phyloP scores from a whole-genome alignment of 2,329 filamentous ascomycete species.

The Penicillium nordicum region DNA sequence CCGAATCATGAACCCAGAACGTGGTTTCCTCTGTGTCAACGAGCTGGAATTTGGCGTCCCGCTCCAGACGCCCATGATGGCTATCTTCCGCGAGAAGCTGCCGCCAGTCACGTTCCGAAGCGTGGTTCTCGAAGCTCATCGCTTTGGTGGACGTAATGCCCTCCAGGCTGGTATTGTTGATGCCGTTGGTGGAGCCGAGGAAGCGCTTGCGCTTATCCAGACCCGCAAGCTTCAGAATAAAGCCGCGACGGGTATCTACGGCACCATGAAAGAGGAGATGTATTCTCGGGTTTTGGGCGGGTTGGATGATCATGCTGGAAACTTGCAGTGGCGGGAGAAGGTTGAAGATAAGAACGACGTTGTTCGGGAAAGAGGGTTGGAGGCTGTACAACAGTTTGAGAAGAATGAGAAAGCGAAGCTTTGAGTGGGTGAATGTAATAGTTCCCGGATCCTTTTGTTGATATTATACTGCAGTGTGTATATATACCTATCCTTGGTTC shows the following conservation, averaged over 20 bases:
- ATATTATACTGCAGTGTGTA: neutral
- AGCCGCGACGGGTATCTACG: conserved; percentile 64
- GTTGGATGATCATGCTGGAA: conserved; percentile 53
- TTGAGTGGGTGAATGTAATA: conserved; percentile 11
- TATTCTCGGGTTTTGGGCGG: conserved; percentile 62
- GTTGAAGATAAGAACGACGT: conserved; percentile 50
- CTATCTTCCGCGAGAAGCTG: conserved; percentile 70
- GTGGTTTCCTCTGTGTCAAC: conserved; percentile 76
- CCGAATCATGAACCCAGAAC: conserved; percentile 66
- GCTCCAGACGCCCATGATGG: conserved; percentile 70
- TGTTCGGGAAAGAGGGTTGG: conserved; percentile 41
- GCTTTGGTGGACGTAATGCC: conserved; percentile 63
- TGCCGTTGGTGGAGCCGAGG: conserved; percentile 61
- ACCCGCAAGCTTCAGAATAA: conserved; percentile 60
- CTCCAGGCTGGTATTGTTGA: conserved; percentile 67
- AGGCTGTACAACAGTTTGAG: conserved; percentile 53
- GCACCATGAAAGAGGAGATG: conserved; percentile 71
- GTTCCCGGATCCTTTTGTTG: neutral
- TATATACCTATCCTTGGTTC: neutral
- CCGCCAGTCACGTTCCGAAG: conserved; percentile 54
- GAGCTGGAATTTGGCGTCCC: conserved; percentile 76
- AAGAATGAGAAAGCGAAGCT: conserved; percentile 36
- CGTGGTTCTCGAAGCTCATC: conserved; percentile 69
- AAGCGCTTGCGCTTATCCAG: conserved; percentile 58
- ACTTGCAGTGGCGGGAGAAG: conserved; percentile 41